phyloP scores from a whole-genome alignment of 441 rosid genomes.

The Viola pubescens region DNA sequence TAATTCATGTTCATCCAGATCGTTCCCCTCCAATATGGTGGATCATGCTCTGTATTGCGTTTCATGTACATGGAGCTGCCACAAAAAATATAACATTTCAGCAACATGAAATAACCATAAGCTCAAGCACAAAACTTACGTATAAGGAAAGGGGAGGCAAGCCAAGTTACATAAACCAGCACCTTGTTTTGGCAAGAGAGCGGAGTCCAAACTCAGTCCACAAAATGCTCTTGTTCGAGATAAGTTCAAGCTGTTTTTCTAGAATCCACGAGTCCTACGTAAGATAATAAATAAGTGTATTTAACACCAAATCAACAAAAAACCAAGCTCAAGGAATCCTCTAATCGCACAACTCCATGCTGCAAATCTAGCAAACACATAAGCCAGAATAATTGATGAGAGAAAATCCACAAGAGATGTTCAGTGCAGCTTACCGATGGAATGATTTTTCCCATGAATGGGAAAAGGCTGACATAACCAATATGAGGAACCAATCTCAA shows the following conservation, averaged over 20 bases:
- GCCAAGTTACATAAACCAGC: conserved; percentile 11
- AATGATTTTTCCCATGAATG: conserved; percentile 79
- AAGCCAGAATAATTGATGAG: background rate
- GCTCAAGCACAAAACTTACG: too few species aligned
- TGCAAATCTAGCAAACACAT: conserved; percentile 1
- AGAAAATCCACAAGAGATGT: conserved; percentile 1
- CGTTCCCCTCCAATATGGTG: conserved; percentile 99
- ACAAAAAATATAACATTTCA: conserved; percentile 10
- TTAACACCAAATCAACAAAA: background rate
- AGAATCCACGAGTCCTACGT: conserved; percentile 81
- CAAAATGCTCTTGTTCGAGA: conserved; percentile 58
- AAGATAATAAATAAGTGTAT: conserved; percentile 6
- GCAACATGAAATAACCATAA: background rate
- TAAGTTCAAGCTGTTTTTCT: conserved; percentile 81
- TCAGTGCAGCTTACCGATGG: conserved; percentile 61
- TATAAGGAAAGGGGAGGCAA: background rate
- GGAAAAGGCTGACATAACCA: conserved; percentile 95
- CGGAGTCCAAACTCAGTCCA: conserved; percentile 90
- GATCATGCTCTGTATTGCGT: conserved; percentile 88
- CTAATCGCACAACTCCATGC: background rate
- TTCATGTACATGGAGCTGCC: conserved; percentile 86
- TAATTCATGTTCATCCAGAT: conserved; percentile 98
- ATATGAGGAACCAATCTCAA: conserved; percentile 78
- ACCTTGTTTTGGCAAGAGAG: conserved; percentile 94
- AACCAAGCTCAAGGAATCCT: background rate